Conservation (phyloP, 768 basidiomycete genomes). For the Cyathus striatus region DNA sequence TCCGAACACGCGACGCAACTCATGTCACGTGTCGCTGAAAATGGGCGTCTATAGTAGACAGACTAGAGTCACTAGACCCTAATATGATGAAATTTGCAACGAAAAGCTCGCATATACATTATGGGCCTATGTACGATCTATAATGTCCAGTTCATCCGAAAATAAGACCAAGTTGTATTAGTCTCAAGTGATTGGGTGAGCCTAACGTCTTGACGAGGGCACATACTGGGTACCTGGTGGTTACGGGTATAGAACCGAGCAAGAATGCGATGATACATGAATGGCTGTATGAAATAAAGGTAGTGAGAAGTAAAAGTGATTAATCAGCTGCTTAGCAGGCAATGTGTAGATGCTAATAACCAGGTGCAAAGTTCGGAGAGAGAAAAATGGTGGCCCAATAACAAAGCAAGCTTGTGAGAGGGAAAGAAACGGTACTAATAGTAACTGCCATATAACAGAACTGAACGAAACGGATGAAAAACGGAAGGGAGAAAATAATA, state of each 20-base stretch:
- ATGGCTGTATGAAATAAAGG: constrained; percentile 7
- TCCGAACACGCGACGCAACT: constrained; percentile 28
- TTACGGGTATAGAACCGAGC: constrained; percentile 14
- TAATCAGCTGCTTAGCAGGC: constrained; percentile 13
- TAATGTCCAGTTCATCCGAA: too few species aligned
- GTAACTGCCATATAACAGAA: not conserved
- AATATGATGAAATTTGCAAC: too few species aligned
- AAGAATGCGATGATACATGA: constrained; percentile 5
- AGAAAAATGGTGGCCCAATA: not conserved
- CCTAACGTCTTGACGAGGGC: too few species aligned
- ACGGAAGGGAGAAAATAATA: not conserved
- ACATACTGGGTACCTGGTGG: constrained; percentile 5
- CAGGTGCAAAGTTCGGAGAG: constrained; percentile 11
- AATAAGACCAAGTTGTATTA: too few species aligned
- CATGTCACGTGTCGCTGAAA: too few species aligned
- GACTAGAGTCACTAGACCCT: too few species aligned
- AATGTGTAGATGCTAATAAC: constrained; percentile 15
- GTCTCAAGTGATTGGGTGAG: too few species aligned
- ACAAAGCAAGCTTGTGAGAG: not conserved
- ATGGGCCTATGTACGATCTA: too few species aligned
- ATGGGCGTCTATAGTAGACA: too few species aligned
- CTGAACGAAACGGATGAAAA: not conserved
- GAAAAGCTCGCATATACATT: too few species aligned
- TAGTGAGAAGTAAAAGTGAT: constrained; percentile 9
- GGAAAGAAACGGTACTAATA: not conserved